Evolutionary conservation across 352 stramenopile species (phyloP), one percentile per base, ranked within the genome.

Genomic region (Globisporangium alternatum): DNA sequence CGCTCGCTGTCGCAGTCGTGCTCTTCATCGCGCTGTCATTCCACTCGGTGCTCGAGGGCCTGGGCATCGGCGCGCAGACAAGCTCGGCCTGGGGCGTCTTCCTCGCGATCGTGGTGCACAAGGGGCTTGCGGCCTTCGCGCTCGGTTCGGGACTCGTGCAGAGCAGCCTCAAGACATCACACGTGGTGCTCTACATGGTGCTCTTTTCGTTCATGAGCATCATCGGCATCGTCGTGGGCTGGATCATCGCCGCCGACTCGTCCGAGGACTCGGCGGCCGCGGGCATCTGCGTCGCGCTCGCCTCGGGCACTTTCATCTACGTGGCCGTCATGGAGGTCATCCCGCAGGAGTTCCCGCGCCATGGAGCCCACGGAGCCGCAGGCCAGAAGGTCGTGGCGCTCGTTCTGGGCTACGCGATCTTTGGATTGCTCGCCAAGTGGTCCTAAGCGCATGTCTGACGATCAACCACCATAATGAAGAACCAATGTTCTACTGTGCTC

Each of bases 271-370:
- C 75, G 66, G 75, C 75, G 2, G 72, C 70, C 19, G 75, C 73
- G 2, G 75, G 75, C 19, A 81, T 83, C 49, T 72, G 84, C 56
- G 77, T 93, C n/a, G 84, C 84, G 30, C 71, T 93, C 6, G 81
- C 84, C 2, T 89, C 80, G 1, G 84, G 84, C 22, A 91, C 84
- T 19, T 93, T 93, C 69, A 93, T 93, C 64, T 93, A 93, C 64
- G 84, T 93, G 35, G 84, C 84, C 0, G 84, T 93, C 28, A 93
- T 93, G 84, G 84, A 93, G 55, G 83, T 93, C 17, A 89, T 93
- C 51, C 84, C 84, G n/a, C 79, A 90, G 56, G 82, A 91, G 65
- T 93, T 93, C 57, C 72, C 80, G 22, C 76, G 78, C 56, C 71
- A 88, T 51, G 71, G 59, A 4, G 41, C 56, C 15, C 44, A 64